A percentile compares a stretch with the other conserved stretches of the same genome.
These are phyloP conservation scores for Pythium oligandrum DNA, from an alignment of 352 stramenopile genomes.

Conservation along the genomic window DNA sequence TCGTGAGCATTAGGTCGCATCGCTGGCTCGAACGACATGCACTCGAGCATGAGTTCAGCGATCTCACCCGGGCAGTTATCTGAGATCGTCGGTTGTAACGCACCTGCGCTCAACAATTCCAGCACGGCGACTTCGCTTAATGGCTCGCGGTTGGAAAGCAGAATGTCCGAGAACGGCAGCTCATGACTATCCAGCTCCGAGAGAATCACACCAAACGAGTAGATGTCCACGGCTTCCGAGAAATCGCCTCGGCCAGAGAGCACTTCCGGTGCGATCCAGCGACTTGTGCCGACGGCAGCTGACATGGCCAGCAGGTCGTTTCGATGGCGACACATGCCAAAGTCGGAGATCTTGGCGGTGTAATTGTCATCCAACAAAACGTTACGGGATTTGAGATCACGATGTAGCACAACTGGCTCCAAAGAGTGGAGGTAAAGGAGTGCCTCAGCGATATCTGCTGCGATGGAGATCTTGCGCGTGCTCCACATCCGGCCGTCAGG, in stretches of 20 bases:
- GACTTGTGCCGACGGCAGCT: constrained; percentile 26
- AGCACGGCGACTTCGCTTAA: constrained; percentile 48
- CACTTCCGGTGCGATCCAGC: constrained; percentile 64
- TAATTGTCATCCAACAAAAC: constrained; percentile 23
- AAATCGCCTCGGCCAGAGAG: constrained; percentile 37
- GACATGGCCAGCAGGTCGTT: constrained; percentile 21
- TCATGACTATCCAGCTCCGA: constrained; percentile 68
- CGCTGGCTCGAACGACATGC: constrained; percentile 39
- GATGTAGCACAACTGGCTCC: constrained; percentile 23
- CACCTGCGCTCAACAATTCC: constrained; percentile 44
- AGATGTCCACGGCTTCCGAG: constrained; percentile 56
- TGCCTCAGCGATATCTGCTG: constrained; percentile 22
- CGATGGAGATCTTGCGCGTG: constrained; percentile 40
- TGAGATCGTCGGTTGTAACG: constrained; percentile 44
- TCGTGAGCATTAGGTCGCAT: constrained; percentile 33
- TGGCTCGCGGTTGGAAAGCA: constrained; percentile 42
- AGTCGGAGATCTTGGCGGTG: constrained; percentile 29
- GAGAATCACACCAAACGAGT: constrained; percentile 69
- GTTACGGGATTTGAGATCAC: constrained; percentile 28
- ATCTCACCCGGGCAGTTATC: constrained; percentile 41
- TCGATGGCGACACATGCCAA: constrained; percentile 16
- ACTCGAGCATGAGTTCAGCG: constrained; percentile 42
- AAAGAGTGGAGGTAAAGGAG: constrained; percentile 28
- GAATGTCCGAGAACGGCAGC: constrained; percentile 57
- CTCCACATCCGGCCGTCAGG: constrained; percentile 32